Evolutionary conservation across 2,329 filamentous ascomycete species (phyloP).

Genomic region (Aureobasidium sp.): DNA sequence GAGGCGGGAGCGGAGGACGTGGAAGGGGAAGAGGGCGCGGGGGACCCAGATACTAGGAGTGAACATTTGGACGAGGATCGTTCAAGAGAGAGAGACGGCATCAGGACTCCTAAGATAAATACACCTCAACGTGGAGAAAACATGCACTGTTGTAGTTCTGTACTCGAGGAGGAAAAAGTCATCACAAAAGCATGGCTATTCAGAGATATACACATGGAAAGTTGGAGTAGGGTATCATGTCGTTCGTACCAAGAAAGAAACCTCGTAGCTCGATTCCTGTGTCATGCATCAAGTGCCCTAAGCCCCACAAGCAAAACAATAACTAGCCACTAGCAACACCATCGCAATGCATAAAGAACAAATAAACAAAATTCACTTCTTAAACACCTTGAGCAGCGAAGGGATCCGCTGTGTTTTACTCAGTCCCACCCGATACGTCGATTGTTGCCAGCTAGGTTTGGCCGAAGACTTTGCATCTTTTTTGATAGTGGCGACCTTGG

Average conservation of each 20-base stretch:
- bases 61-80: too few relatives aligned
- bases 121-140: too few relatives aligned
- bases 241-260: too few relatives aligned
- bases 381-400: conserved; percentile 32
- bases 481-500: conserved; percentile 19
- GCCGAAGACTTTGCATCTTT: conserved; percentile 16
- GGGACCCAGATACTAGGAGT: neutral
- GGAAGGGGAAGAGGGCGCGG: neutral
- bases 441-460: conserved; percentile 5
- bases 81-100: too few relatives aligned
- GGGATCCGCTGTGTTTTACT: conserved; percentile 43
- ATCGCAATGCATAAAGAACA: neutral
- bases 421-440: conserved; percentile 37
- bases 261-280: neutral
- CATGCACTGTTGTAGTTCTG: too few relatives aligned
- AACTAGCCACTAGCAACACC: neutral
- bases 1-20: neutral
- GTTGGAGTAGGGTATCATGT: too few relatives aligned
- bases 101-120: too few relatives aligned
- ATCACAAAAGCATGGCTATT: too few relatives aligned
- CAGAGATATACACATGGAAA: too few relatives aligned
- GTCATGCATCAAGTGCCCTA: neutral
- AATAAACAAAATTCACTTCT: neutral
- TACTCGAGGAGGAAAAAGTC: too few relatives aligned
- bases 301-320: neutral